Evolutionary conservation across 441 rosid species (phyloP).

Genomic region (Gossypium schwendimanii): DNA sequence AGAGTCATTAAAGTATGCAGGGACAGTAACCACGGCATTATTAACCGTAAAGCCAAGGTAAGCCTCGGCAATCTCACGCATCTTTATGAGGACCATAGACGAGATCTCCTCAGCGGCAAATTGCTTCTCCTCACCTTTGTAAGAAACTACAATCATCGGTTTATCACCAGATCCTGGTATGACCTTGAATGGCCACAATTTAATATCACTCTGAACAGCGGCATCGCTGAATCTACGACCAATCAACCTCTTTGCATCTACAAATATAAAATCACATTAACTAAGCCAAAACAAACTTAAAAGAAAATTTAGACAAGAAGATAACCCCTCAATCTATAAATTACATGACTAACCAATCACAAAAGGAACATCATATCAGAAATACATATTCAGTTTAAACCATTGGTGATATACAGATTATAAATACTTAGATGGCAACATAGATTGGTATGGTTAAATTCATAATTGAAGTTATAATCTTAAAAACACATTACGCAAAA

Average conservation of each 20-base stretch:
- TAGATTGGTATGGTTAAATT: neutral
- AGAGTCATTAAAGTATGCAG: constrained; percentile 54
- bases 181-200: constrained; percentile 52
- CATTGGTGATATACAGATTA: neutral
- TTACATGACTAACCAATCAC: neutral
- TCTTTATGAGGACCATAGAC: constrained; percentile 57
- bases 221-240: constrained; percentile 49
- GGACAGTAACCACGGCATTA: constrained; percentile 57
- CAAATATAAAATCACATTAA: neutral
- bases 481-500: neutral
- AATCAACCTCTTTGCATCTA: constrained; percentile 62
- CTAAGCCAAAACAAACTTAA: neutral
- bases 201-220: constrained; percentile 46
- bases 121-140: constrained; percentile 52
- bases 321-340: neutral
- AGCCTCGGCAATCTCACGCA: constrained; percentile 62
- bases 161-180: constrained; percentile 45
- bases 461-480: too few relatives aligned
- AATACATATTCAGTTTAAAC: neutral
- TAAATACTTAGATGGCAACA: neutral
- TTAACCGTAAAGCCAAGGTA: constrained; percentile 42
- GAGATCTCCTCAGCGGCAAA: constrained; percentile 58
- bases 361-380: neutral
- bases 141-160: constrained; percentile 41
- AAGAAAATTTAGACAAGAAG: neutral